Base-by-base conservation (phyloP, 805 yeast species). In the Yarrowia divulgata region DNA sequence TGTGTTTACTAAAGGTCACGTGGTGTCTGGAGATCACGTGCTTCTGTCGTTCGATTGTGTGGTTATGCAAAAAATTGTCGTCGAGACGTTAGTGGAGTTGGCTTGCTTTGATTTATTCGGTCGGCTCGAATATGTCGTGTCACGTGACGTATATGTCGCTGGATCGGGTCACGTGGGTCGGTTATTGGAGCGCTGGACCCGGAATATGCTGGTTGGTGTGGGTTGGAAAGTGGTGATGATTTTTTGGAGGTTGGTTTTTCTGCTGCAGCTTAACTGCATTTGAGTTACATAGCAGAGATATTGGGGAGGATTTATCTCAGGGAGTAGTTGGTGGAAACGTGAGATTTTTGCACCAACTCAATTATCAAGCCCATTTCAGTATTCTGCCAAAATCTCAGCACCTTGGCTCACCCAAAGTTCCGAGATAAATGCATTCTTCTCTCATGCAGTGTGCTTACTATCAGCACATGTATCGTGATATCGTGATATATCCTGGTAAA, bases 171-270 rank as follows among this genome's bases (percentile, higher is more conserved):
- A 19, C 49, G 49, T 19, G 49, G 18, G 3, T 43, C 7, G 7
- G 29, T 18, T 18, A 18, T 18, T 12, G 6, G 12, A 9, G 48
- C n/a, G n/a, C n/a, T 19, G 32, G 37, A 13, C 8, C 16, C 19
- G 8, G 4, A 49, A 37, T 37, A 16, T 39, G 45, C 18, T 19
- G 60, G 19, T 37, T 54, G 45, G 13, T 45, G 5, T 18, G 58
- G 3, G 6, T 34, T 35, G 42, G 3, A 34, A 55, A 55, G 48
- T 57, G 64, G 64, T 42, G 64, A 57, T 57, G 42, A 13, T 57
- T 57, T 57, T 57, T 43, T 54, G 60, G 64, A 43, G 49, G 64
- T 57, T 42, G 63, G 63, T 57, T 40, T 57, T 55, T 23, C 40
- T 29, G 35, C 29, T 55, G 62, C 62, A 55, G 37, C 42, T 35